Evolutionary conservation across 495 filamentous ascomycete species (phyloP), one percentile per base, ranked within the genome.

Genomic region (Rostrohypoxylon terebratum): DNA sequence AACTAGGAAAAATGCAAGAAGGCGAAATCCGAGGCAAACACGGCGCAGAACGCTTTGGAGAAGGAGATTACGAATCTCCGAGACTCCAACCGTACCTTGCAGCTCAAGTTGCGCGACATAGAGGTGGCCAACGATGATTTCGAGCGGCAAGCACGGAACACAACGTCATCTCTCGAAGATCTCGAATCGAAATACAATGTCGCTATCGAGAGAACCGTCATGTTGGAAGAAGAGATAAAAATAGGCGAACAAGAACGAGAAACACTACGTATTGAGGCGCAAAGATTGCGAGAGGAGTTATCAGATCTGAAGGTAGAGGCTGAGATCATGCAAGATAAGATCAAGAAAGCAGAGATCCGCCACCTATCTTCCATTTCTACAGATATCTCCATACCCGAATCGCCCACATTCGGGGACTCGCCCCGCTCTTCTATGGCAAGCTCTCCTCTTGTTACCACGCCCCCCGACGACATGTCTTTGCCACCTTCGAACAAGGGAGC

Each of bases 91-190:
- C 85, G 96, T 70, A 90, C 91, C 20, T 77, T 97, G 51, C 91
- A 94, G 75, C 83, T 97, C 48, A 91, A 87, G 78, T 80, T 99
- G 55, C 90, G 96, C 65, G 96, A 99, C 75, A 97, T 96, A 67
- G 96, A 99, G 79, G 96, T 99, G 36, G 92, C 92, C 70, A 99
- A 99, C 81, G 96, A 99, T 86, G 96, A 99, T 78, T 97, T 94
- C 77, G 96, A 99, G 81, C 90, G 94, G 64, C 94, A 98, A 81
- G 94, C 95, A 65, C 89, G 96, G 66, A 93, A 97, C 75, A 97
- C 93, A 16, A 92, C 91, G 16, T 97, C 95, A 48, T 98, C 95
- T 63, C 87, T 98, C 71, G 96, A 99, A 83, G 96, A 98, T 77
- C 82, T 99, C 78, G 96, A 98, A 80, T 95, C 92, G 60, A 99